Conservation (phyloP, 768 basidiomycete genomes). For the Boletus tylopilopsis region DNA sequence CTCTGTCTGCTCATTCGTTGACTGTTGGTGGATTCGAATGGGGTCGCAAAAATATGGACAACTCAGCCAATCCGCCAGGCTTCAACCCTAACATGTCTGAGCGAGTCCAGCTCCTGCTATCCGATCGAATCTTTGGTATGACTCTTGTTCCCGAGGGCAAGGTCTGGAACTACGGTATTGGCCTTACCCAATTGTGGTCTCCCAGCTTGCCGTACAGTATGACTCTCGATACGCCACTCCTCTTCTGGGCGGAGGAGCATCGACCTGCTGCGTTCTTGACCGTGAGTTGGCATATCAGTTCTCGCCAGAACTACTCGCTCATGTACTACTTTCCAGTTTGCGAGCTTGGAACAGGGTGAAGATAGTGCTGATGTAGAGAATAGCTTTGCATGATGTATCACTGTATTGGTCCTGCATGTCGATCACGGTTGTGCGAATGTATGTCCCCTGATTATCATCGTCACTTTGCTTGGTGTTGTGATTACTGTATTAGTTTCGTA, state of each 20-base stretch:
- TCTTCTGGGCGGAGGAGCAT: slow-evolving; percentile 97
- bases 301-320: background rate
- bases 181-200: slow-evolving; percentile 89
- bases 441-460: background rate
- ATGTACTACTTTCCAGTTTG: slow-evolving; percentile 53
- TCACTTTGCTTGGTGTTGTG: background rate
- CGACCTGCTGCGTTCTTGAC: slow-evolving; percentile 92
- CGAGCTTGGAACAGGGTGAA: slow-evolving; percentile 84
- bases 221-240: slow-evolving; percentile 85
- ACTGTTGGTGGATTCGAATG: slow-evolving; percentile 95
- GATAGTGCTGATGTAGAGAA: slow-evolving; percentile 97
- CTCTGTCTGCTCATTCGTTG: slow-evolving; percentile 87
- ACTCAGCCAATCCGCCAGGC: slow-evolving; percentile 78
- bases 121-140: slow-evolving; percentile 95
- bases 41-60: slow-evolving; percentile 92
- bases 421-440: slow-evolving; percentile 16
- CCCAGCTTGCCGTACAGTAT: slow-evolving; percentile 77
- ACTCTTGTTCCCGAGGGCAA: slow-evolving; percentile 91
- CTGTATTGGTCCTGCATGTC: background rate
- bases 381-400: slow-evolving; percentile 67
- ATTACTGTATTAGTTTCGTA: background rate
- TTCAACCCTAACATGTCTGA: slow-evolving; percentile 99
- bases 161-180: slow-evolving; percentile 97
- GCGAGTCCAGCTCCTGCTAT: slow-evolving; percentile 86
- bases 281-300: slow-evolving; percentile 42